Base-by-base conservation (phyloP, 2,329 filamentous ascomycete genomes). In the Alternaria viburni region DNA sequence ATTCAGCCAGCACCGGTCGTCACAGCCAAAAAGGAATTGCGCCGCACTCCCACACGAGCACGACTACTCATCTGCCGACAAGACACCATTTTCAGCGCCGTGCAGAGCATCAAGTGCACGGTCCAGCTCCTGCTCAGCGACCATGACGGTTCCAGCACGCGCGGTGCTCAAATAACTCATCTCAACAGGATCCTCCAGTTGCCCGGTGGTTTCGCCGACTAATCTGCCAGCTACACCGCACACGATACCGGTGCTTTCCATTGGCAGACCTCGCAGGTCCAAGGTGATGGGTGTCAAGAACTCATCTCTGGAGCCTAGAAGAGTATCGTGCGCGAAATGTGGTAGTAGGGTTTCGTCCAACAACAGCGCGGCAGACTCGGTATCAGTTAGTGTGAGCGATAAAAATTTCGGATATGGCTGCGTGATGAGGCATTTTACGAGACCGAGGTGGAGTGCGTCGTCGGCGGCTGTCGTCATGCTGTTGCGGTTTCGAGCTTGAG, bases 211-310 rank as follows among this genome's bases (percentile, higher is more conserved):
- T 49, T 92, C 91, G 54, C 91, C 88, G 1, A 93, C 91, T 26
- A 98, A 84, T 58, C 89, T 87, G 25, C 93, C 93, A 0, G 95
- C 94, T 3, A 99, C 93, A 26, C 96, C 95, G 70, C 94, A 97
- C 4, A 99, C 93, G 61, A 99, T 97, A 21, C 95, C 95, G 0
- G 94, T 97, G 8, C 93, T 93, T 78, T 97, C 93, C 45, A 95
- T 86, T 0, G 95, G 92, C 44, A 98, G 83, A 45, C 88, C 89
- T 19, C 88, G 89, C 25, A 99, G 85, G 72, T 98, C 93, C 4
- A 99, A 86, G 62, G 93, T 95, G 70, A 99, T 96, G 1, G 96
- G 93, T 2, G 96, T 88, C 32, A 94, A 85, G 62, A 88, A 88
- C 68, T 89, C 89, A 57, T 89, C 89, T 50, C 88, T 92, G 64